phyloP scores from a whole-genome alignment of 495 filamentous ascomycete species.

The Collariella sp. region DNA sequence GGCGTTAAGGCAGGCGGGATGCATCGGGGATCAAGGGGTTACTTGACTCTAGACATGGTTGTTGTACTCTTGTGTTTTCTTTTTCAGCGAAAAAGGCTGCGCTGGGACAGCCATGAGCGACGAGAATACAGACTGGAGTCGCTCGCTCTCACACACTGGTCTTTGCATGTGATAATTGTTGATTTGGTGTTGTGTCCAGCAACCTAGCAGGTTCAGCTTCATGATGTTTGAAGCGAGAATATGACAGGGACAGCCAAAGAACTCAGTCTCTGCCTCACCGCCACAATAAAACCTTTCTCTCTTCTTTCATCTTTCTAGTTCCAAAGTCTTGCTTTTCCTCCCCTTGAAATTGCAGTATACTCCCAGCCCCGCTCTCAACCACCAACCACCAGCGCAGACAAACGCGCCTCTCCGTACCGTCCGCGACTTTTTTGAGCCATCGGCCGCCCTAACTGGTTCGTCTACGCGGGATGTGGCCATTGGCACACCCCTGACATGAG shows the following conservation, averaged over 20 bases:
- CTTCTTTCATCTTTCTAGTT: too few relatives aligned
- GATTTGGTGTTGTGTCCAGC: too few relatives aligned
- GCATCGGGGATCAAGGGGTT: neutral
- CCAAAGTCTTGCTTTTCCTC: too few relatives aligned
- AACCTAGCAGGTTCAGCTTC: too few relatives aligned
- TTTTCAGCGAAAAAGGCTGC: neutral
- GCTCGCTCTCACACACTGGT: neutral
- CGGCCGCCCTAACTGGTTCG: constrained; percentile 1
- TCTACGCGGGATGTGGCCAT: constrained; percentile 8
- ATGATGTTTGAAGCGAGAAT: too few relatives aligned
- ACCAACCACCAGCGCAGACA: too few relatives aligned
- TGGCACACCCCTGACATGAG: constrained; percentile 16
- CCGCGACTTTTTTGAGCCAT: constrained; percentile 8
- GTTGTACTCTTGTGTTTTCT: neutral
- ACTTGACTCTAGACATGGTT: constrained; percentile 3
- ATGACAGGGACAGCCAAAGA: too few relatives aligned
- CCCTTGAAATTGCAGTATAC: too few relatives aligned
- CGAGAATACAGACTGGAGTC: constrained; percentile 5
- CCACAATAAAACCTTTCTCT: too few relatives aligned
- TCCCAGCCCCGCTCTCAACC: too few relatives aligned
- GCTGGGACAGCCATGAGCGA: neutral
- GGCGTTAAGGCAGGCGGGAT: neutral
- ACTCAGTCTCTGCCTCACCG: too few relatives aligned
- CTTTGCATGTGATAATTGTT: too few relatives aligned
- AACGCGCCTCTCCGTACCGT: neutral